Percentiles rank a stretch among this genome's conserved stretches.
Conservation (phyloP, 345 rosid species). For the Populus simonii region DNA sequence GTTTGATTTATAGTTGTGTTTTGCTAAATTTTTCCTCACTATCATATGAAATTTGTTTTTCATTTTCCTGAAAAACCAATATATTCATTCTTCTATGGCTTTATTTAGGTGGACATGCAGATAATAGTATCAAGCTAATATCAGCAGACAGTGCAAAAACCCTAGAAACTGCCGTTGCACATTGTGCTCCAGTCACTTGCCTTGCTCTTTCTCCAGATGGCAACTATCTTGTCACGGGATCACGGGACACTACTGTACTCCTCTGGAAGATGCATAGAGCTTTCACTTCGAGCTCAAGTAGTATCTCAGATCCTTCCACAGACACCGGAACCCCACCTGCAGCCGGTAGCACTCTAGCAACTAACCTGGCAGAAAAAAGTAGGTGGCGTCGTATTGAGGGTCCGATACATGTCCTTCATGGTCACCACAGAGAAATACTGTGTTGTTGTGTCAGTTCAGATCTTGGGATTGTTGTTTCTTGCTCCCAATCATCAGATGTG, state of each 20-base stretch:
- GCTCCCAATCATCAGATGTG: slow-evolving; percentile 66
- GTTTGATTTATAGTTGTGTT: background rate
- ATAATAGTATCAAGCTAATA: slow-evolving; percentile 80
- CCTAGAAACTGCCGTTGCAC: slow-evolving; percentile 79
- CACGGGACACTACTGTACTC: slow-evolving; percentile 74
- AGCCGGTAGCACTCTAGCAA: slow-evolving; percentile 40
- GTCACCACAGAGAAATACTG: slow-evolving; percentile 67
- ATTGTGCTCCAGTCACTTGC: slow-evolving; percentile 97
- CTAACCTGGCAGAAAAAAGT: slow-evolving; percentile 53
- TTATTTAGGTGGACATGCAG: slow-evolving; percentile 84
- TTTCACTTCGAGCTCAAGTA: slow-evolving; percentile 47
- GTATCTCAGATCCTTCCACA: slow-evolving; percentile 50
- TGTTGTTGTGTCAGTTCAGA: slow-evolving; percentile 86
- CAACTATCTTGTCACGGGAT: slow-evolving; percentile 86
- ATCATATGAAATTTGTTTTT: background rate
- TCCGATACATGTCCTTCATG: slow-evolving; percentile 88
- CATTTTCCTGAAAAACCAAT: background rate
- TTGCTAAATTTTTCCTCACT: background rate
- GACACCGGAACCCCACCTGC: slow-evolving; percentile 44
- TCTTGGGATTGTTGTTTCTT: slow-evolving; percentile 78
- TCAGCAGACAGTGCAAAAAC: slow-evolving; percentile 91
- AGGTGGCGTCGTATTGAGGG: slow-evolving; percentile 76
- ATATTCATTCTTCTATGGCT: background rate
- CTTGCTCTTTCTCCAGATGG: slow-evolving; percentile 85
- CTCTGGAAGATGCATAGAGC: slow-evolving; percentile 86